Evolutionary conservation across 306 rosid genomes (phyloP).

Genomic region (Myrica gale): DNA sequence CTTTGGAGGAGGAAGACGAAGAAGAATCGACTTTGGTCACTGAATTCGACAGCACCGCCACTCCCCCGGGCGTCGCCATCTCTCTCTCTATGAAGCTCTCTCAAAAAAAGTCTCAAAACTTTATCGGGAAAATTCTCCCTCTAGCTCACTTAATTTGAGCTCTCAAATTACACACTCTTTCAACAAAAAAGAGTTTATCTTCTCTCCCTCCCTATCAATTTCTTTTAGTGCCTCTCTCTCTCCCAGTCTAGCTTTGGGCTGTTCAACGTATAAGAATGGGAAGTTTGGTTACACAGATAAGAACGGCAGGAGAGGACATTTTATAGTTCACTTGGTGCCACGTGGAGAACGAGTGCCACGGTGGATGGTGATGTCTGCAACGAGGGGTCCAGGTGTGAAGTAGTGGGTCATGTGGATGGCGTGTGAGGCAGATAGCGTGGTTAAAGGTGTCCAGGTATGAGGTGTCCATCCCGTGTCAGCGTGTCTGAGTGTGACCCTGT

Average conservation of each 20-base stretch:
- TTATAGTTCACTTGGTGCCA: constrained; percentile 37
- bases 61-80: constrained; percentile 90
- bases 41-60: constrained; percentile 68
- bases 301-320: constrained; percentile 3
- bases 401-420: background rate
- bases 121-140: background rate
- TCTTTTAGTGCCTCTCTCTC: background rate
- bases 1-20: constrained; percentile 37
- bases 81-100: background rate
- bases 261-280: constrained; percentile 41
- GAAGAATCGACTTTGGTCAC: constrained; percentile 63
- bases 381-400: constrained; percentile 27
- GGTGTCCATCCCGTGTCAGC: too few relatives aligned
- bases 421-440: too few relatives aligned
- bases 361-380: constrained; percentile 32
- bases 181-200: constrained; percentile 20
- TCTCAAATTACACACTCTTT: constrained; percentile 9
- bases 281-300: constrained; percentile 34
- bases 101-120: background rate
- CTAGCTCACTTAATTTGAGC: background rate
- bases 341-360: constrained; percentile 37
- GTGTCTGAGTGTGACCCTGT: too few relatives aligned
- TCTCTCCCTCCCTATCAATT: background rate
- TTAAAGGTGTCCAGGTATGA: too few relatives aligned
- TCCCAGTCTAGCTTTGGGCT: background rate